Evolutionary conservation across 495 filamentous ascomycete genomes (phyloP), one percentile per base, ranked within the genome.

Genomic region (Tetracladium marchalianum): DNA sequence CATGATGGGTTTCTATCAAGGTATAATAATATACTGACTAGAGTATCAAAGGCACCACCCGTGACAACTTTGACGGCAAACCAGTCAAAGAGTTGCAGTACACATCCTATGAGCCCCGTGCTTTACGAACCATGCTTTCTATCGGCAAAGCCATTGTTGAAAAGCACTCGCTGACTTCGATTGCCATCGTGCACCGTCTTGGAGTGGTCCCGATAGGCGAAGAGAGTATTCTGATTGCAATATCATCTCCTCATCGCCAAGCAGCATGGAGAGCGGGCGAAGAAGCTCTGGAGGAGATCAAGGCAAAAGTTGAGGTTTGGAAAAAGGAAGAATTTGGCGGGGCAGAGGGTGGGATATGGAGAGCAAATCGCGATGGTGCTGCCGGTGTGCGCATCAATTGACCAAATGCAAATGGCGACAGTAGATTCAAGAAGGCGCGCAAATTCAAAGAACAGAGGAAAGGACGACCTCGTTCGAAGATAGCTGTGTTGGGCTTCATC

Each of bases 221-320:
- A 63, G 90, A 94, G 59, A 93, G 87, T 54, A 90, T 98, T 54
- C 67, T 90, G 49, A 87, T 98, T 61, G 87, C 87, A 8, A 86
- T 97, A 11, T 85, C 84, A 41, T 70, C 84, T 17, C 78, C 85
- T 36, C 92, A 98, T 72, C 75, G 92, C n/a, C 76, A 80, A 55
- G 85, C 84, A 36, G 92, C 86, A 33, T 98, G 90, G 90, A 66
- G 68, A 53, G 93, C 80, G 0, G 92, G 87, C 0, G 90, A 97
- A 69, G 87, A 90, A 67, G 82, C 87, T 34, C 66, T 98, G 53
- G 90, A 97, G 73, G 67, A 71, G 57, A 87, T 84, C 56, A 98
- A 98, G 68, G 77, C 74, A 56, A 75, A 71, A 49, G 84, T 84
- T 35, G 92, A 98, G 74, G 81, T 98, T 40, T 98, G 92, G 92